Evolutionary conservation across 768 basidiomycete genomes (phyloP).

Genomic region (Hortiboletus campestris): DNA sequence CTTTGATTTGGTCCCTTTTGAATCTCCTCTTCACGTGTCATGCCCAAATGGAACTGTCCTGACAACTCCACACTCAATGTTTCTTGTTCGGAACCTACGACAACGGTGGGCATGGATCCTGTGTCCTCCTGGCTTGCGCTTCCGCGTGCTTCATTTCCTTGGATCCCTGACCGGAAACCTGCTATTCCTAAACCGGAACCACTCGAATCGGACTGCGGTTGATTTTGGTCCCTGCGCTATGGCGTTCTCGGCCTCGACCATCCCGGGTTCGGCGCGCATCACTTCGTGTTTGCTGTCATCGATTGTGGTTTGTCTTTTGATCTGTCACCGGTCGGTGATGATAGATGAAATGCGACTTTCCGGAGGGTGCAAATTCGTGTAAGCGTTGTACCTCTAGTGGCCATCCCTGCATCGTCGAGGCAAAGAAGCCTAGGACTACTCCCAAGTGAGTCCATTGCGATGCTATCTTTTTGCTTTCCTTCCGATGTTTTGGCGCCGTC

Average conservation of each 20-base stretch:
- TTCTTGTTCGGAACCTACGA: slow-evolving; percentile 17
- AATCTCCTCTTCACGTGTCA: not conserved
- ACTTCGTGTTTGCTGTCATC: slow-evolving; percentile 2
- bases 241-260: slow-evolving; percentile 3
- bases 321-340: slow-evolving; percentile 8
- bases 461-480: slow-evolving; percentile 5
- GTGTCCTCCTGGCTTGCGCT: not conserved
- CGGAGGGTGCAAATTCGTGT: slow-evolving; percentile 69
- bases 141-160: slow-evolving; percentile 5
- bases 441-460: slow-evolving; percentile 67
- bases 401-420: slow-evolving; percentile 81
- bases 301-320: slow-evolving; percentile 12
- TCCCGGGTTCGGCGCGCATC: not conserved
- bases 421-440: slow-evolving; percentile 71
- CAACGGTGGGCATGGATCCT: slow-evolving; percentile 5
- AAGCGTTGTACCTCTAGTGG: slow-evolving; percentile 70
- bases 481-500: not conserved
- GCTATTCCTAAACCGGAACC: slow-evolving; percentile 13
- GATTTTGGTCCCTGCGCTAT: slow-evolving; percentile 5
- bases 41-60: not conserved
- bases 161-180: slow-evolving; percentile 1
- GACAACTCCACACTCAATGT: not conserved
- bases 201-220: slow-evolving; percentile 5
- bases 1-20: not conserved
- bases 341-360: slow-evolving; percentile 88